Conservation (phyloP, 106 monocot genomes). For the Platanthera guangdongensis region DNA sequence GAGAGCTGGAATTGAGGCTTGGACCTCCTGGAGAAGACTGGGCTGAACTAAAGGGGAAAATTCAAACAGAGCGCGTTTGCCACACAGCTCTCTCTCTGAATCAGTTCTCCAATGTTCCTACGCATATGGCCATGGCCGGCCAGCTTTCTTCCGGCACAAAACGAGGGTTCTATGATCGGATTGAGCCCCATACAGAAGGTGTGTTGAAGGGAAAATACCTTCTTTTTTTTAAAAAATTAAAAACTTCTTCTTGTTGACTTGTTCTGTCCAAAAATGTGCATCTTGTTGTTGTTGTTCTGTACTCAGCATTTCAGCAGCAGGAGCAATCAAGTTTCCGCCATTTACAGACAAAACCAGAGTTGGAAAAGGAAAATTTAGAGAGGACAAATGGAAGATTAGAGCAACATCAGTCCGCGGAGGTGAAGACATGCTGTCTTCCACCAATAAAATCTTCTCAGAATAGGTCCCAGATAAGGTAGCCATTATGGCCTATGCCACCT, state of each 20-base stretch:
- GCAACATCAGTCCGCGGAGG: slow-evolving; percentile 18
- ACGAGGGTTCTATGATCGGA: slow-evolving; percentile 27
- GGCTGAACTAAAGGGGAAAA: slow-evolving; percentile 6
- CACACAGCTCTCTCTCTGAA: slow-evolving; percentile 10
- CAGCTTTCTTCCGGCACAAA: slow-evolving; percentile 11
- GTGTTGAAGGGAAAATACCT: background rate
- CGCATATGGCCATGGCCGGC: slow-evolving; percentile 1
- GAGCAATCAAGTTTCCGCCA: background rate
- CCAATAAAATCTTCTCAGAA: slow-evolving; percentile 10
- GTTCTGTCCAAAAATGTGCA: background rate
- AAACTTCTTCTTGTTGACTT: background rate
- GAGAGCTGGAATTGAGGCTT: slow-evolving; percentile 70
- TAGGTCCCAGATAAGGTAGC: slow-evolving; percentile 37
- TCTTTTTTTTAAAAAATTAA: background rate
- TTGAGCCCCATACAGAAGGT: slow-evolving; percentile 24
- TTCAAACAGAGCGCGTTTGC: background rate
- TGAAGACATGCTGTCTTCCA: slow-evolving; percentile 21
- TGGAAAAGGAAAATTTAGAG: slow-evolving; percentile 10
- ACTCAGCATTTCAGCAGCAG: slow-evolving; percentile 5
- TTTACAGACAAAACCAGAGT: background rate
- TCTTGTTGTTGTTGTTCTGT: background rate
- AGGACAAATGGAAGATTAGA: slow-evolving; percentile 16
- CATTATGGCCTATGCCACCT: background rate
- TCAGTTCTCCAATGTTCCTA: slow-evolving; percentile 16
- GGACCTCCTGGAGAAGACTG: slow-evolving; percentile 54